A percentile compares a stretch with the other conserved stretches of the same genome.
phyloP scores from a whole-genome alignment of 352 stramenopile species.

The Pilasporangium apinafurcum region DNA sequence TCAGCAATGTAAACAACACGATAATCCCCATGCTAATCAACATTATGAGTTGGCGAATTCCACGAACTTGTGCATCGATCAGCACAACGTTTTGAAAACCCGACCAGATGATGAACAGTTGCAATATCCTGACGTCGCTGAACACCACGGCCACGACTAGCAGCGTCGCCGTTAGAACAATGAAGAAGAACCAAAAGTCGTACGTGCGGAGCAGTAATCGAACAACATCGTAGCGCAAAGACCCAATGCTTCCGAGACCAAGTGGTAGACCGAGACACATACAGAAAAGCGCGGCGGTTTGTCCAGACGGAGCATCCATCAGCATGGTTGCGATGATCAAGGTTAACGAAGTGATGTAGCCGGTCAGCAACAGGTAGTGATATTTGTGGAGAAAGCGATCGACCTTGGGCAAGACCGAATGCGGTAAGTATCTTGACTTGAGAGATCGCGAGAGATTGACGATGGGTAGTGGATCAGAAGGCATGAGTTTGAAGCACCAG shows the following conservation, averaged over 20 bases:
- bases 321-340: conserved; percentile 16
- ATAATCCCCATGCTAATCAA: conserved; percentile 6
- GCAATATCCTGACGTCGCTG: conserved; percentile 15
- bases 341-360: conserved; percentile 8
- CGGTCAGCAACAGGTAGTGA: conserved; percentile 12
- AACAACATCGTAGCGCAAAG: conserved; percentile 28
- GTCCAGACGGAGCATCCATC: conserved; percentile 6
- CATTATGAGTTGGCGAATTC: conserved; percentile 7
- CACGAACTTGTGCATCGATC: conserved; percentile 21
- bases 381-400: conserved; percentile 16
- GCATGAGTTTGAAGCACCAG: conserved; percentile 19
- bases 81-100: conserved; percentile 25
- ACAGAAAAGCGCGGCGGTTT: conserved; percentile 8
- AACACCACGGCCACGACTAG: conserved; percentile 18
- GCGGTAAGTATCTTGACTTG: conserved; percentile 16
- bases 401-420: conserved; percentile 6
- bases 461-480: conserved; percentile 14
- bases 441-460: conserved; percentile 30
- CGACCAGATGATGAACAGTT: conserved; percentile 17
- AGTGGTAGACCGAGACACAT: conserved; percentile 15
- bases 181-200: conserved; percentile 36
- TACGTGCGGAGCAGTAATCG: conserved; percentile 20
- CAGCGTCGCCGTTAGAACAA: conserved; percentile 14
- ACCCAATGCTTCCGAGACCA: conserved; percentile 17
- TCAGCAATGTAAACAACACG: conserved; percentile 9